phyloP scores from a whole-genome alignment of 495 filamentous ascomycete species.

The Penicillium fimorum region DNA sequence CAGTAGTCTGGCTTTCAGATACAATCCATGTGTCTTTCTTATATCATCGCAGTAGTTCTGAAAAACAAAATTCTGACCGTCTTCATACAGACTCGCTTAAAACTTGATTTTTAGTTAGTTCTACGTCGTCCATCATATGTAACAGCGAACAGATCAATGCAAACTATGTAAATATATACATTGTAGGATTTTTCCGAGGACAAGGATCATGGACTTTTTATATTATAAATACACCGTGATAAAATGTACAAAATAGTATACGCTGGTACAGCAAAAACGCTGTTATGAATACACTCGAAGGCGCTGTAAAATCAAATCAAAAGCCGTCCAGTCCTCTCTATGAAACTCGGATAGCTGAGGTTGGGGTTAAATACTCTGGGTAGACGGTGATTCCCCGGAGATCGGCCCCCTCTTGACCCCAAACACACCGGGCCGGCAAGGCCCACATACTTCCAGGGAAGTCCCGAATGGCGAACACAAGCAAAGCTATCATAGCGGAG shows the following conservation, averaged over 20 bases:
- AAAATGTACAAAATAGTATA: conserved; percentile 4
- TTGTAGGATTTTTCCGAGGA: background rate
- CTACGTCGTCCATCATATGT: too few relatives aligned
- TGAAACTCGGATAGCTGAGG: background rate
- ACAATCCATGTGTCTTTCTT: too few relatives aligned
- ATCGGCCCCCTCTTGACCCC: background rate
- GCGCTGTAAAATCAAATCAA: conserved; percentile 7
- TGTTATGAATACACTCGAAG: background rate
- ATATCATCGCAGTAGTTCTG: too few relatives aligned
- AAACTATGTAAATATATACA: too few relatives aligned
- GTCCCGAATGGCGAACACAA: conserved; percentile 1
- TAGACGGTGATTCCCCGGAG: background rate
- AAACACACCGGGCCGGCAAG: background rate
- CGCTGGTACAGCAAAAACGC: background rate
- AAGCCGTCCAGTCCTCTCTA: background rate
- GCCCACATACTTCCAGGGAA: background rate
- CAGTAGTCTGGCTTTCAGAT: too few relatives aligned
- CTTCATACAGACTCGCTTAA: too few relatives aligned
- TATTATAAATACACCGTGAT: conserved; percentile 15
- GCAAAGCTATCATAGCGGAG: conserved; percentile 1
- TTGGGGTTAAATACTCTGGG: background rate
- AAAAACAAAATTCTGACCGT: too few relatives aligned
- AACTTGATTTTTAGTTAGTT: too few relatives aligned
- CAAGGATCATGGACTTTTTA: background rate
- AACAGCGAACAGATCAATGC: too few relatives aligned